A percentile compares a stretch with the other conserved stretches of the same genome.
phyloP scores from a whole-genome alignment of 306 rosid genomes.

The Begonia loranthoides region DNA sequence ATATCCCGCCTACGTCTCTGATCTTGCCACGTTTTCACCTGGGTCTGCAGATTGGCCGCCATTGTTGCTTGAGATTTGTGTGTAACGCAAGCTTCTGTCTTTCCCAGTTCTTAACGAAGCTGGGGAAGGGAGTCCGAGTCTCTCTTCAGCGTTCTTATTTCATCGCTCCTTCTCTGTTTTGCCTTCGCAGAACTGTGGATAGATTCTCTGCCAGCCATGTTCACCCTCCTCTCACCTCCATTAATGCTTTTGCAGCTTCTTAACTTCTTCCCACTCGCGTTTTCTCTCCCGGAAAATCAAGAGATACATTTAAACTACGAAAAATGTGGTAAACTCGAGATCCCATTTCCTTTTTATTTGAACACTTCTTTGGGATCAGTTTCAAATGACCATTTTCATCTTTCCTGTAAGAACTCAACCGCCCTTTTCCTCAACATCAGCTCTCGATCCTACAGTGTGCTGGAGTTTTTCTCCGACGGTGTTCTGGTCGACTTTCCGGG shows the following conservation, averaged over 20 bases:
- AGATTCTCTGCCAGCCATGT: conserved; percentile 16
- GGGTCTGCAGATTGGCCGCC: conserved; percentile 2
- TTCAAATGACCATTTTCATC: conserved; percentile 36
- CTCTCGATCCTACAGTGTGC: conserved; percentile 30
- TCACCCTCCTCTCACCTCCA: conserved; percentile 9
- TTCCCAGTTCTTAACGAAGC: not conserved
- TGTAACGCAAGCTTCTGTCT: conserved; percentile 4
- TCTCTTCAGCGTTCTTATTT: not conserved
- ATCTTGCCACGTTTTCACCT: conserved; percentile 25
- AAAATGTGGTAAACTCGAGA: conserved; percentile 48
- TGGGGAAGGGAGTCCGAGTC: too few relatives aligned
- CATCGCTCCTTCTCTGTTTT: conserved; percentile 7
- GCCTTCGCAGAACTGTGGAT: not conserved
- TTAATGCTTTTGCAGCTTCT: conserved; percentile 16
- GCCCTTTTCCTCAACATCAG: conserved; percentile 47
- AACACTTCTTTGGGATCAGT: conserved; percentile 43
- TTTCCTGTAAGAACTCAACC: conserved; percentile 54
- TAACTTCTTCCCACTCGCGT: conserved; percentile 21
- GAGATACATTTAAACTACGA: conserved; percentile 32
- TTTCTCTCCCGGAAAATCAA: conserved; percentile 20
- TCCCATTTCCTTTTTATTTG: conserved; percentile 76
- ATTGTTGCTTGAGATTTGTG: conserved; percentile 3
- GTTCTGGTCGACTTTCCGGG: conserved; percentile 61
- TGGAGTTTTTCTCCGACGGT: conserved; percentile 65
- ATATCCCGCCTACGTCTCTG: conserved; percentile 17